phyloP scores from a whole-genome alignment of 78 protist species.

The Dictyostelium intermedium region DNA sequence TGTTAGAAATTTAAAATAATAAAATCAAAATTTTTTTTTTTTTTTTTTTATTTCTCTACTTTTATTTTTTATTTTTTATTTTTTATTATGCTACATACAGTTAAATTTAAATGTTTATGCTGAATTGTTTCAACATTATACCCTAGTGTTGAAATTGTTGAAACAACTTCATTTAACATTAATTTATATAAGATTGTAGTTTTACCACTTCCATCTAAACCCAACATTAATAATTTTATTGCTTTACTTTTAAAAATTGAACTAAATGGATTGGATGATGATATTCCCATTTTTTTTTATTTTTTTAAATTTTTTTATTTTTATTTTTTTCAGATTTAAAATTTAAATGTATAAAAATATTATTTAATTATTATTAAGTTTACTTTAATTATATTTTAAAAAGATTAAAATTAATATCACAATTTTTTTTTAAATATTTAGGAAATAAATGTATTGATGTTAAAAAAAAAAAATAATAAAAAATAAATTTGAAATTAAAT shows the following conservation, averaged over 20 bases:
- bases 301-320: not conserved
- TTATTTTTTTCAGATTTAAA: too few relatives aligned
- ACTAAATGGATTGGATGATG: not conserved
- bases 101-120: constrained; percentile 63
- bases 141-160: constrained; percentile 53
- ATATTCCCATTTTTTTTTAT: constrained; percentile 3
- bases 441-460: too few relatives aligned
- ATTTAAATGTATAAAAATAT: too few relatives aligned
- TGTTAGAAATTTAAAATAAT: not conserved
- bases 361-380: too few relatives aligned
- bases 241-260: constrained; percentile 1
- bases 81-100: not conserved
- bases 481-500: too few relatives aligned
- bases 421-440: too few relatives aligned
- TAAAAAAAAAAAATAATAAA: too few relatives aligned
- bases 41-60: too few relatives aligned
- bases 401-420: too few relatives aligned
- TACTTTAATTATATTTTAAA: too few relatives aligned
- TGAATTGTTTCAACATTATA: constrained; percentile 77
- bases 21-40: too few relatives aligned
- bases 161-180: constrained; percentile 67
- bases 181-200: constrained; percentile 74
- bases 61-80: too few relatives aligned
- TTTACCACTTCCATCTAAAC: constrained; percentile 59
- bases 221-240: constrained; percentile 36